These are phyloP conservation scores for Candida pseudoglaebosa DNA, from an alignment of 805 yeast species.

Conservation along the genomic window DNA sequence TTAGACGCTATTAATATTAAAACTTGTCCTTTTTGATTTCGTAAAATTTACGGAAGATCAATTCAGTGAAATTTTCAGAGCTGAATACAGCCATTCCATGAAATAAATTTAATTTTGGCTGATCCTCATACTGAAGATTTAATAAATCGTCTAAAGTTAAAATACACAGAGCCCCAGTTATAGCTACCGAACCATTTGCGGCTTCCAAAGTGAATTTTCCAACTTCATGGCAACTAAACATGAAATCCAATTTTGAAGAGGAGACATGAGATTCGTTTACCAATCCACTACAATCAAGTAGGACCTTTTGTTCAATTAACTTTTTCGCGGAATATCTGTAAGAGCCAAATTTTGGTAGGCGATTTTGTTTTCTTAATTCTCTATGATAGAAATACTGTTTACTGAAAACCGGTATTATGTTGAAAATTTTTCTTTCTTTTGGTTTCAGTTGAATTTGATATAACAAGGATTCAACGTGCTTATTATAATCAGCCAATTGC, in stretches of 20 bases:
- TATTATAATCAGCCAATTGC: conserved; percentile 44
- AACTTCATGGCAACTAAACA: conserved; percentile 69
- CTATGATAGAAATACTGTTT: conserved; percentile 75
- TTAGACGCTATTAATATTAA: conserved; percentile 1
- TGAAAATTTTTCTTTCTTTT: conserved; percentile 44
- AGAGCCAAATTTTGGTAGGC: conserved; percentile 71
- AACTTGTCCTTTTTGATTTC: conserved; percentile 38
- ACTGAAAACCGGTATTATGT: conserved; percentile 53
- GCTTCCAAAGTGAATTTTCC: conserved; percentile 75
- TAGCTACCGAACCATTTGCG: conserved; percentile 65
- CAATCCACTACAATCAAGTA: conserved; percentile 57
- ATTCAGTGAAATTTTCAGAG: conserved; percentile 61
- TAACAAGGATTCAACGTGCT: conserved; percentile 44
- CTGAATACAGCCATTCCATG: conserved; percentile 67
- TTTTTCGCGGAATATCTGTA: conserved; percentile 73
- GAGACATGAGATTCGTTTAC: conserved; percentile 35
- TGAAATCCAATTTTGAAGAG: conserved; percentile 65
- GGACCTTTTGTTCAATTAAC: conserved; percentile 66
- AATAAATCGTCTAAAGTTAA: conserved; percentile 70
- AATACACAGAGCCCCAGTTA: conserved; percentile 52
- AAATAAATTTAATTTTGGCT: conserved; percentile 51
- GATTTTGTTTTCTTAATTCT: conserved; percentile 60
- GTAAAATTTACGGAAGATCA: conserved; percentile 74
- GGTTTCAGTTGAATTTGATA: conserved; percentile 42
- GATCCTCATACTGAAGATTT: conserved; percentile 68